phyloP scores from a whole-genome alignment of 805 yeast genomes.

The Pachysolen tannophilus region DNA sequence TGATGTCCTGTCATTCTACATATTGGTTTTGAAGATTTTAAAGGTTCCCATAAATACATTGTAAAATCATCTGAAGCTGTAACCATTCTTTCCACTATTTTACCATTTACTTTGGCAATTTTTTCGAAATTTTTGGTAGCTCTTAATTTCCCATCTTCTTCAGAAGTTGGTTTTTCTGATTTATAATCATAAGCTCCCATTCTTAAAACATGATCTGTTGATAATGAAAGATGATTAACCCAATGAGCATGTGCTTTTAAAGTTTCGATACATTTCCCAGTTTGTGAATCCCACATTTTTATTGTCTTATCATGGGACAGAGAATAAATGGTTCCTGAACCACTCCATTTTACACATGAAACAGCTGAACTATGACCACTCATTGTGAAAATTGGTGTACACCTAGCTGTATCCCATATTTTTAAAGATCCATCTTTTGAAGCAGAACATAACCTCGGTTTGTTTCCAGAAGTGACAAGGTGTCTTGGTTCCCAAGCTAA shows the following conservation, averaged over 20 bases:
- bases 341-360: conserved; percentile 97
- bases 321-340: conserved; percentile 73
- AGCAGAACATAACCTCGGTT: conserved; percentile 71
- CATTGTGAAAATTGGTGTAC: conserved; percentile 61
- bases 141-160: conserved; percentile 37
- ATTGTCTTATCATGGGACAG: conserved; percentile 94
- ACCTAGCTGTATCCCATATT: conserved; percentile 77
- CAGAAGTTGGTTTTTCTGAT: conserved; percentile 34
- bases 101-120: conserved; percentile 52
- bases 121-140: conserved; percentile 59
- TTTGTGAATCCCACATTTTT: conserved; percentile 79
- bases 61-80: conserved; percentile 97
- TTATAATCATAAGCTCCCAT: conserved; percentile 84
- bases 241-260: conserved; percentile 92
- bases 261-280: conserved; percentile 72
- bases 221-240: conserved; percentile 90
- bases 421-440: conserved; percentile 88
- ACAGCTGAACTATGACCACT: conserved; percentile 87
- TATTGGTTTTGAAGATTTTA: conserved; percentile 70
- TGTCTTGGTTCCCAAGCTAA: conserved; percentile 94
- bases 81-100: conserved; percentile 65
- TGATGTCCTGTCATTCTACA: conserved; percentile 97
- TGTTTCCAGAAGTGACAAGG: conserved; percentile 53
- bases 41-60: conserved; percentile 95
- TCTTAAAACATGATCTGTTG: conserved; percentile 83